Evolutionary conservation across 2,329 filamentous ascomycete species (phyloP), one percentile per base, ranked within the genome.

Genomic region (Dryadomyces quercus-mongolicae): DNA sequence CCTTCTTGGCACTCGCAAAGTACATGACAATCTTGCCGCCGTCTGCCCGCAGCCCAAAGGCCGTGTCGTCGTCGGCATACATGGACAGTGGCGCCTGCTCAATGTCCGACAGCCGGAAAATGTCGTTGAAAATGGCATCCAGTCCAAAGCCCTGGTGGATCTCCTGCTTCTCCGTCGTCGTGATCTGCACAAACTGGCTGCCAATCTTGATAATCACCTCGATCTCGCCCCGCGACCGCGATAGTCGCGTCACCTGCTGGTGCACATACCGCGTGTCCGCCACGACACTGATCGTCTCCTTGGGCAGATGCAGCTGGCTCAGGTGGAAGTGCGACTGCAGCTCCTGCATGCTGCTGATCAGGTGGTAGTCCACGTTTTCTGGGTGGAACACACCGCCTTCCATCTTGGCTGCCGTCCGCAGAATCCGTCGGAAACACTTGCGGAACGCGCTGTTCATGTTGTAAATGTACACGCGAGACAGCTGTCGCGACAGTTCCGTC

Each of bases 381-480:
- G 81, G 81, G 57, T 83, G 80, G 62, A 85, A 82, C 4, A 79
- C 71, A 60, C 76, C 81, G 46, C 66, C 68, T 2, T 84, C 81
- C 57, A 75, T 81, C 61, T 81, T 82, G 9, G 78, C 75, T 42
- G 78, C 78, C 6, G 82, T 68, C n/a, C 81, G 74, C 18, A 86
- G 68, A 21, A 85, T 70, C 22, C 81, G 76, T 5, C 83, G 75
- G 61, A 86, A 80, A 60, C 81, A 85, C 72, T 84, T 83, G 58
- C 78, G 76, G 65, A 84, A 85, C 12, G 81, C 77, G 62, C 79
- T 85, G 61, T 86, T 86, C 82, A 86, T 86, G 62, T 86, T 86
- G 66, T 86, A 86, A 16, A 86, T 73, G 59, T 86, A 86, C 44
- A 85, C 74, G 42, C 81, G 74, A 1, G 76, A 72, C 4, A 86